phyloP scores from a whole-genome alignment of 148 eudicot genomes.

The Cornus kousa region DNA sequence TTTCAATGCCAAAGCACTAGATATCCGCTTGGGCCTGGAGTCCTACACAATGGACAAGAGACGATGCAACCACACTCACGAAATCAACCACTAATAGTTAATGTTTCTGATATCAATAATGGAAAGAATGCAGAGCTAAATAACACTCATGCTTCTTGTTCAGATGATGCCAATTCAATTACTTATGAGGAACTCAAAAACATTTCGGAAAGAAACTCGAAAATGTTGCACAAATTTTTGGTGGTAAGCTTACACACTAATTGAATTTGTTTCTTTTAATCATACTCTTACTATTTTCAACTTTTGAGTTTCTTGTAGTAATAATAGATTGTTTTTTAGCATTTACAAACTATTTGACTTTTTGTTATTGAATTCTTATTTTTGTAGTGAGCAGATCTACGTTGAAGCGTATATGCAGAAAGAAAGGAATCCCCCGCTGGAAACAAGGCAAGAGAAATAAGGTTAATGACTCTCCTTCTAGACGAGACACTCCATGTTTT shows the following conservation, averaged over 20 bases:
- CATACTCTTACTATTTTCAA: too few species aligned
- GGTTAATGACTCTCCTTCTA: not conserved
- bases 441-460: not conserved
- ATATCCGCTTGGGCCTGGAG: not conserved
- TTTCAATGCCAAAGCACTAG: not conserved
- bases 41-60: not conserved
- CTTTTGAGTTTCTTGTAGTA: too few species aligned
- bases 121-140: not conserved
- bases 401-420: not conserved
- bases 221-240: slow-evolving; percentile 3
- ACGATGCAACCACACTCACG: not conserved
- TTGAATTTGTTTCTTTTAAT: too few species aligned
- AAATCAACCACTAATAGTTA: not conserved
- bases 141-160: too few species aligned
- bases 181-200: not conserved
- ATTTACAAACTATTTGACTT: too few species aligned
- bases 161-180: too few species aligned
- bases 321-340: not conserved
- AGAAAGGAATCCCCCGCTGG: not conserved
- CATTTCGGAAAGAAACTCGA: slow-evolving; percentile 7
- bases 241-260: not conserved
- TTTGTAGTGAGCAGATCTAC: slow-evolving; percentile 5
- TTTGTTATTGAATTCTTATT: too few species aligned
- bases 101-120: not conserved
- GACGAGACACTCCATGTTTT: not conserved